Base-by-base conservation (phyloP, 2,329 filamentous ascomycete genomes). In the Aspergillus chevalieri region DNA sequence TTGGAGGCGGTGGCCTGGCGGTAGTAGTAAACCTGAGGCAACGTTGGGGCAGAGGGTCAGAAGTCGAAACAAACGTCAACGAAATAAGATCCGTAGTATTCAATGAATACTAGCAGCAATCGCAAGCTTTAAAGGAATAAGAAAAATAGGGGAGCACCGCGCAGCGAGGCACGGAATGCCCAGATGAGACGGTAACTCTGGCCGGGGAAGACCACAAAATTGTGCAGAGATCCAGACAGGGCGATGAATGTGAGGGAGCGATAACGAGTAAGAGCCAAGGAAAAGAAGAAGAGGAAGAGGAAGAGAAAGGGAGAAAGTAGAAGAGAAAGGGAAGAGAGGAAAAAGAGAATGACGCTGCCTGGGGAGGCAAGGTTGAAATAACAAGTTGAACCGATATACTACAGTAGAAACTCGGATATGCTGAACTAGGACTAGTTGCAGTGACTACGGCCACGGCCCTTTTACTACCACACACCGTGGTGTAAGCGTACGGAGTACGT, bases 281-380 rank as follows among this genome's bases (percentile, higher is more conserved):
- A 49, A 28, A 47, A 47, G 38, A 36, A 42, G 46, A 42, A 48
- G 33, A 42, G n/a, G 4, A 34, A 3, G 34, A 38, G n/a, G 28
- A 47, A 46, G 34, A 44, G 48, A 30, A 44, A 49, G 34, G 34
- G 47, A 42, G 51, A 41, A 48, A 47, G 30, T 45, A 47, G 44
- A 48, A 43, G 30, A 42, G 47, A 48, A 26, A 46, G 45, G 43
- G 46, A 43, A 46, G 45, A 44, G 36, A 42, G 47, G 47, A 52
- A 50, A 47, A 49, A 48, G 48, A 52, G 43, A 51, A 53, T 53
- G 52, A 47, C 47, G 49, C 49, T 55, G 48, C 48, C 49, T 54
- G 49, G 54, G 54, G 49, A 48, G 39, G 41, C 42, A 47, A 56
- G 50, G 55, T 59, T 56, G 53, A 59, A 59, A 59, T 59, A 59